A percentile compares a stretch with the other conserved stretches of the same genome.
These are phyloP conservation scores for Phaeophleospora eucalypticola DNA, from an alignment of 2,329 filamentous ascomycete species.

Conservation along the genomic window DNA sequence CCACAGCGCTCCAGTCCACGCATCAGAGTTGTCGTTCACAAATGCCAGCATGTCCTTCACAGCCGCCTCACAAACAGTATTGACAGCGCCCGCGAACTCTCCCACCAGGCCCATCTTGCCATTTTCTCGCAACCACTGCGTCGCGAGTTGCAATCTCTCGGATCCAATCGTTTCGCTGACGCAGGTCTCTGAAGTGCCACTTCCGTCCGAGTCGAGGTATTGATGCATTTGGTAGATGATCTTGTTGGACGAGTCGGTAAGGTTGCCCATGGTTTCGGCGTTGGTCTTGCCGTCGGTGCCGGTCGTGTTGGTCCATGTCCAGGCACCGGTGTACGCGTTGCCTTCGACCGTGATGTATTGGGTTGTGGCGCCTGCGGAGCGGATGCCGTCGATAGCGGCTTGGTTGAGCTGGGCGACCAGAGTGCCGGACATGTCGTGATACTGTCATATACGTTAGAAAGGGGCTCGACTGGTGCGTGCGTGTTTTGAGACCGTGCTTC, in stretches of 20 bases:
- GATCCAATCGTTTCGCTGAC: constrained; percentile 52
- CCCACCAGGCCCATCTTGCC: constrained; percentile 52
- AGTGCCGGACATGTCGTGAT: constrained; percentile 41
- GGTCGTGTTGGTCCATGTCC: constrained; percentile 48
- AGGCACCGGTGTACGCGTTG: constrained; percentile 47
- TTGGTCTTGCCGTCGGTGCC: constrained; percentile 42
- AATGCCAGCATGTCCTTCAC: constrained; percentile 49
- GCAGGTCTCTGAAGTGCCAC: constrained; percentile 49
- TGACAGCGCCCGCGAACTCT: constrained; percentile 53
- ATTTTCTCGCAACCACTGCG: constrained; percentile 52
- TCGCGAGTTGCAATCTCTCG: constrained; percentile 50
- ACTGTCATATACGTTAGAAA: too few relatives aligned
- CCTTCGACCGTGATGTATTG: constrained; percentile 61
- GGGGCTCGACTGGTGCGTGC: background rate
- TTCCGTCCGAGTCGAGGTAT: constrained; percentile 56
- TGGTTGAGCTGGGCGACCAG: constrained; percentile 47
- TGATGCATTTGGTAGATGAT: constrained; percentile 61
- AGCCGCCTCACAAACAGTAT: constrained; percentile 48
- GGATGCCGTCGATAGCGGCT: constrained; percentile 45
- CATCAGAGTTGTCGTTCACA: constrained; percentile 47
- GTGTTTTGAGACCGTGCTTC: too few relatives aligned
- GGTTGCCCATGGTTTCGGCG: constrained; percentile 40
- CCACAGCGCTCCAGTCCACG: constrained; percentile 53
- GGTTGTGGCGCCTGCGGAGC: constrained; percentile 40
- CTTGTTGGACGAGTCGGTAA: constrained; percentile 52